Evolutionary conservation across 805 yeast species (phyloP), one percentile per base, ranked within the genome.

Genomic region (Kluyveromyces lactis): DNA sequence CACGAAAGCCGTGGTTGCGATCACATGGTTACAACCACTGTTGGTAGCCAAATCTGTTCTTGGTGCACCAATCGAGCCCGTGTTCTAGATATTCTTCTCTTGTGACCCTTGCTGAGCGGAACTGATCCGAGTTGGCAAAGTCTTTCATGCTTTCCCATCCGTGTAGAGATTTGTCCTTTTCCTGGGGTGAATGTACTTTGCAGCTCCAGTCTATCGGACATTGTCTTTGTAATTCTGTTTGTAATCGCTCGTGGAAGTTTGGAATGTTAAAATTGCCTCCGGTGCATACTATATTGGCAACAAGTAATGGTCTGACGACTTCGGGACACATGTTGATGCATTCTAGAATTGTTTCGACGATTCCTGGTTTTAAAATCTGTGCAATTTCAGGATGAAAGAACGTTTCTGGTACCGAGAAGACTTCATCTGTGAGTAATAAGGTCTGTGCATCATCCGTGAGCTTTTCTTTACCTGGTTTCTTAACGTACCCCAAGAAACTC

Each of bases 341-440:
- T 43, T 85, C 86, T 31, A 80, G 73, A 2, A 86, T 73, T 0
- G 82, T 68, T 43, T 77, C 82, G 0, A 81, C 72, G 16, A 94
- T 60, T 11, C 96, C 97, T 0, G 90, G 78, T 49, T 87, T 80
- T 47, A 79, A 73, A 24, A 90, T 66, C 11, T 85, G 86, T 1
- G 84, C 71, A 40, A 85, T 78, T 44, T 79, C 84, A 0, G 99
- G 98, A 49, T 81, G 87, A 59, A 86, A 89, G 26, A 84, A 66
- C 1, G 85, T 68, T 55, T 92, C 99, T 0, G 97, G 96, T 2
- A 84, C 75, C 2, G 85, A 71, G 60, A 92, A 90, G 41, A 96
- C 63, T 59, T 92, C 99, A 58, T 90, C 97, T 18, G 69, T 71
- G 4, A 92, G 67, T 36, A 71, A 64, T 27, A 90, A 63, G 1